Evolutionary conservation across 805 yeast species (phyloP), one percentile per base, ranked within the genome.

Genomic region (Alloascoidea africana): DNA sequence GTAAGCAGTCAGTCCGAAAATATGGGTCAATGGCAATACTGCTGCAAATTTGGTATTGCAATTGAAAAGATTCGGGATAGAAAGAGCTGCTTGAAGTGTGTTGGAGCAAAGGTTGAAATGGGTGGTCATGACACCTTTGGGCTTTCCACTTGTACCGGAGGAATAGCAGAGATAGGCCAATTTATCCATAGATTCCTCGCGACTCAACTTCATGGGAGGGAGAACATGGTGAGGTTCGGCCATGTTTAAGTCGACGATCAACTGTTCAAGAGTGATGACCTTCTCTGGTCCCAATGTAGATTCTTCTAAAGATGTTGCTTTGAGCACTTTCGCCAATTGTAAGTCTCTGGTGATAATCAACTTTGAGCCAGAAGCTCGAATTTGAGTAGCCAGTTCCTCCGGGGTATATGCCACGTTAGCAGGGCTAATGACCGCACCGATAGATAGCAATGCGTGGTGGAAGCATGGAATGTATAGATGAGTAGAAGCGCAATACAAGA

Each of bases 71-170:
- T 38, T 14, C 2, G 34, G 23, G 14, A 34, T 4, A 2, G 36
- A 11, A 3, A 18, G 23, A 11, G 27, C 27, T 36, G 50, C 56
- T 39, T 46, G 50, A 16, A 44, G 34, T 2, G 54, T 47, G 39
- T 62, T 62, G 18, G 65, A 51, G 8, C 58, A 58, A 14, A 71
- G 63, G 44, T 74, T 76, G 36, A 52, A 54, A 44, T 80, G 86
- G 17, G 70, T 64, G 43, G 78, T 59, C 18, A 74, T 71, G 17
- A 77, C 89, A 47, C 91, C 89, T 60, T 81, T 82, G 42, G 89
- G 84, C 18, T 34, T 34, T 16, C 36, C 36, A n/a, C 27, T 14
- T 5, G 36, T 34, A 5, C 36, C 36, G n/a, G 36, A 34, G 17
- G 36, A 34, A 15, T 11, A 34, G 14, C 36, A 34, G 5, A 34